Evolutionary conservation across 768 basidiomycete genomes (phyloP), one percentile per base, ranked within the genome.

Genomic region (Antrodiella citrinella): DNA sequence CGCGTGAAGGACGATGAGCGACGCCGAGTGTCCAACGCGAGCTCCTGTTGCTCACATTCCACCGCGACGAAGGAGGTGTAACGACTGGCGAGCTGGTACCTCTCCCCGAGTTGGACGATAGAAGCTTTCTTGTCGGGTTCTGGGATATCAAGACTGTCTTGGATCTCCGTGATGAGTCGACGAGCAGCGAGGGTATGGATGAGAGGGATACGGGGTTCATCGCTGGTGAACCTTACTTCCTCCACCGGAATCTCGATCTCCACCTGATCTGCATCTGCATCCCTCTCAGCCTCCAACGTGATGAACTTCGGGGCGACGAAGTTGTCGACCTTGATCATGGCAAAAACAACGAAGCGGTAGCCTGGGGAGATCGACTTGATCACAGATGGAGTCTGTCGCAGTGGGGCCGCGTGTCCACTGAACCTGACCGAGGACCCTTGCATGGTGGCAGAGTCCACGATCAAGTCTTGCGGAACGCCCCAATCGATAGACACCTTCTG

Each of bases 51-150:
- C 22, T 60, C 51, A 44, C 55, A 62, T 7, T 50, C 51, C 13
- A 77, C 65, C 1, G 78, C 80, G 45, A 83, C 64, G 56, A 82
- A 83, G 2, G 78, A 78, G 0, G 81, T 83, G 53, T 75, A 62
- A 24, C 58, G 58, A 59, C 75, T 81, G 1, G 69, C 72, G 45
- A 83, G 69, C 51, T 75, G 74, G 53, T 82, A 81, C 24, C 61
- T 63, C 51, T 71, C 62, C 4, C 77, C 81, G 2, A 83, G 67
- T 24, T 69, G 67, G 7, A 79, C 58, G 22, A 81, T 75, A 1
- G 69, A 65, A 1, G 73, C 73, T 58, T 69, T 74, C 20, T 66
- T 65, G 25, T 72, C 59, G 22, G 70, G 67, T 18, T 7, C 9
- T 5, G 41, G 19, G 7, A 18, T 5, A 15, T 35, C 30, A 7